Conservation (phyloP, 495 filamentous ascomycete genomes). For the Astrocystis sublimbata region DNA sequence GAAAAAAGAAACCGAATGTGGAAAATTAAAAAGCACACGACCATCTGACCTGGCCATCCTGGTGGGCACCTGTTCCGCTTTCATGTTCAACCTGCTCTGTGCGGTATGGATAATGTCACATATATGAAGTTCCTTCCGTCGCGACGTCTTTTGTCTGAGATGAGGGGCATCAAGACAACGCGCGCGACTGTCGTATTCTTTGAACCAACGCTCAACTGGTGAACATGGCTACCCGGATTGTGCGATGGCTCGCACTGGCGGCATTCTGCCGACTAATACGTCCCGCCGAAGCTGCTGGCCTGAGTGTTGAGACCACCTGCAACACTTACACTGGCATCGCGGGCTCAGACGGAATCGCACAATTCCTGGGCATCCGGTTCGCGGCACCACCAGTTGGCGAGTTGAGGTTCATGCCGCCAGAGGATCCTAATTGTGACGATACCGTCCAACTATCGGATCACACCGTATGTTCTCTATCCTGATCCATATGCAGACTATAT, state of each 20-base stretch:
- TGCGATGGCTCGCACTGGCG: conserved; percentile 14
- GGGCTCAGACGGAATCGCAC: conserved; percentile 45
- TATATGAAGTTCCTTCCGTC: conserved; percentile 11
- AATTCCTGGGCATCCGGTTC: conserved; percentile 69
- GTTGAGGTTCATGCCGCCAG: conserved; percentile 60
- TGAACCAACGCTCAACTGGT: neutral
- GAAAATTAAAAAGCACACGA: conserved; percentile 4
- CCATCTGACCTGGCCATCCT: neutral
- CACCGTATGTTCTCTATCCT: conserved; percentile 21
- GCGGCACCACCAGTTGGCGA: conserved; percentile 59
- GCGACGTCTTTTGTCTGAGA: neutral
- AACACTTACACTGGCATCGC: conserved; percentile 26
- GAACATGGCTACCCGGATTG: conserved; percentile 1
- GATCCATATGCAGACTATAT: neutral
- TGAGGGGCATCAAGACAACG: conserved; percentile 2
- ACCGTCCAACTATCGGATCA: conserved; percentile 21
- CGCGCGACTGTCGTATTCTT: neutral
- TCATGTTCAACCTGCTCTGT: neutral
- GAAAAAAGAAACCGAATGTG: neutral
- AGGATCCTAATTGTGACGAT: conserved; percentile 45
- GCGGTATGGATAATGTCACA: neutral
- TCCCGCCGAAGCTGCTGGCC: conserved; percentile 16
- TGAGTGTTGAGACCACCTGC: conserved; percentile 27
- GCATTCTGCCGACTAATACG: conserved; percentile 24
- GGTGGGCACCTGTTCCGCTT: neutral